Conservation (phyloP, 139 green algal genomes). For the Pleodorina starrii region DNA sequence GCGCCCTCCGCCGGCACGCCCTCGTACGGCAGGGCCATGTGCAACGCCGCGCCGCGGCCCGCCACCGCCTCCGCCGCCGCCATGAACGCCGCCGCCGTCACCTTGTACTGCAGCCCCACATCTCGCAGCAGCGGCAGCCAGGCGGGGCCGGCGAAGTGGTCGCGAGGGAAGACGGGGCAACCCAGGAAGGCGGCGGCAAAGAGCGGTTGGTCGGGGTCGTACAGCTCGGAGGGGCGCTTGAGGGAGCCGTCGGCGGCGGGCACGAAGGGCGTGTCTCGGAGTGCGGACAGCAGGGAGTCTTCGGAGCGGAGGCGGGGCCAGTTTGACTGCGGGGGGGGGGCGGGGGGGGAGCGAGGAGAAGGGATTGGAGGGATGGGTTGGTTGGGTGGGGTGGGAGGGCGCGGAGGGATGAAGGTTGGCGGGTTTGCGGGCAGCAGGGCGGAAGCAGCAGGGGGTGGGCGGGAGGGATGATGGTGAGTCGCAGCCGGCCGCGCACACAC, state of each 20-base stretch:
- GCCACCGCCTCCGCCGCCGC: constrained; percentile 59
- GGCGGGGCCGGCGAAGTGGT: constrained; percentile 58
- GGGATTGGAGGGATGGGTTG: not conserved
- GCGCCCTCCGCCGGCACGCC: constrained; percentile 13
- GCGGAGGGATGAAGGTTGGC: not conserved
- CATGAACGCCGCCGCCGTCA: constrained; percentile 56
- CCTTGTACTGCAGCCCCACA: constrained; percentile 46
- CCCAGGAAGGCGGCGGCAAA: constrained; percentile 68
- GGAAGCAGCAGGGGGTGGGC: not conserved
- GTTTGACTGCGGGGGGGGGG: not conserved
- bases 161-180: constrained; percentile 60
- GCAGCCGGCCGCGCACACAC: too few species aligned
- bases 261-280: constrained; percentile 69
- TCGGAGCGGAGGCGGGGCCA: constrained; percentile 42
- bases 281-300: constrained; percentile 50
- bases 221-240: constrained; percentile 62
- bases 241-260: constrained; percentile 23
- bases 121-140: constrained; percentile 70
- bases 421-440: too few species aligned
- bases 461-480: too few species aligned
- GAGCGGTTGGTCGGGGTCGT: constrained; percentile 72
- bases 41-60: constrained; percentile 10
- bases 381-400: too few species aligned
- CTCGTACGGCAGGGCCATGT: constrained; percentile 18
- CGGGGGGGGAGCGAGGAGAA: not conserved